Conservation (phyloP, 345 rosid species). For the Linum lewisii region DNA sequence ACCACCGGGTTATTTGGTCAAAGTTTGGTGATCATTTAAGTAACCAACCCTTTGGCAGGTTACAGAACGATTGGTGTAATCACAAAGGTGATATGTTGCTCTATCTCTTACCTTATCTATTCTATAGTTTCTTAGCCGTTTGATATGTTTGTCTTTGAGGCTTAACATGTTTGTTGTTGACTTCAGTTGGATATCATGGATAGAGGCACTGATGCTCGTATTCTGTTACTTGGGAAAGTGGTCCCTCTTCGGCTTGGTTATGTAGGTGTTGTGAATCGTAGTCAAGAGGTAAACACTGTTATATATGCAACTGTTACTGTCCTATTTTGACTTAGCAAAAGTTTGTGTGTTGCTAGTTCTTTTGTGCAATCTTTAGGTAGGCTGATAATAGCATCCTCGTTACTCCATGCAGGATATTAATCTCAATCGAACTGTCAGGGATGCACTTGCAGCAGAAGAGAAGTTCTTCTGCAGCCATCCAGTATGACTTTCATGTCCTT, state of each 20-base stretch:
- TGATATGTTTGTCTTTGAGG: constrained; percentile 5
- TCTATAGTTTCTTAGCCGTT: not conserved
- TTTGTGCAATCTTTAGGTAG: not conserved
- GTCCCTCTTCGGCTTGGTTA: constrained; percentile 57
- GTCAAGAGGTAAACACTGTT: constrained; percentile 60
- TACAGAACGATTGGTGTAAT: constrained; percentile 59
- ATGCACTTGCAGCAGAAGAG: too few relatives aligned
- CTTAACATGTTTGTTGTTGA: constrained; percentile 10
- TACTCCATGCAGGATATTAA: constrained; percentile 53
- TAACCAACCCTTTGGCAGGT: too few relatives aligned
- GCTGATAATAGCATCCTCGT: not conserved
- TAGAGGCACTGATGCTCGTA: constrained; percentile 47
- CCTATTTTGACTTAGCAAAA: too few relatives aligned
- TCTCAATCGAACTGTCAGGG: constrained; percentile 78
- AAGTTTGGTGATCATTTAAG: too few relatives aligned
- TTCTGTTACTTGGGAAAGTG: constrained; percentile 50
- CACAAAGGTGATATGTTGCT: constrained; percentile 32
- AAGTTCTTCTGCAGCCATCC: too few relatives aligned
- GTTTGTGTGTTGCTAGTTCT: too few relatives aligned
- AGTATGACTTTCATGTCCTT: constrained; percentile 41
- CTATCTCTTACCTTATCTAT: not conserved
- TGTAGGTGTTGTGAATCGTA: constrained; percentile 67
- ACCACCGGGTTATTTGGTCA: too few relatives aligned
- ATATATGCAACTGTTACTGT: too few relatives aligned
- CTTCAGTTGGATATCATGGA: constrained; percentile 65